phyloP scores from a whole-genome alignment of 208 protist species.

The Crithidia sp. region DNA sequence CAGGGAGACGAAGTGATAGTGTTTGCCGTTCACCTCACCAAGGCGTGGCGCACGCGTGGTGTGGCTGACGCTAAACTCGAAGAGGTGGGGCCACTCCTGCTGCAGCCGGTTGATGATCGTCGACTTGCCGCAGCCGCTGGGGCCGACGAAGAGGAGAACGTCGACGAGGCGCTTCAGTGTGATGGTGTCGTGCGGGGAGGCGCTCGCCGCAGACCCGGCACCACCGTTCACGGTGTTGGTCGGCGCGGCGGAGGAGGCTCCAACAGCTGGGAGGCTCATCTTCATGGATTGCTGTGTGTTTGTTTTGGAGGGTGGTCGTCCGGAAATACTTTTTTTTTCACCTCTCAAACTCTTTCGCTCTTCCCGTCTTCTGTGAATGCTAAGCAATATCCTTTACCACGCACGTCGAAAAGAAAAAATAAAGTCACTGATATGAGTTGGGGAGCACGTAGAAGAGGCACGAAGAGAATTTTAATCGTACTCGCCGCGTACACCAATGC shows the following conservation, averaged over 20 bases:
- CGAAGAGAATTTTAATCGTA: no score
- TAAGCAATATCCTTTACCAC: no score
- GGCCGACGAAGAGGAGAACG: conserved; percentile 84
- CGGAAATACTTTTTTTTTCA: no score
- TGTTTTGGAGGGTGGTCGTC: background rate
- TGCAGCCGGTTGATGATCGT: conserved; percentile 80
- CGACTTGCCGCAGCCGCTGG: conserved; percentile 88
- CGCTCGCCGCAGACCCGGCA: no score
- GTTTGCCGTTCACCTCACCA: conserved; percentile 80
- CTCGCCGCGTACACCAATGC: no score
- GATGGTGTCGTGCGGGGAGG: conserved; percentile 2
- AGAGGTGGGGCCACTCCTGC: conserved; percentile 51
- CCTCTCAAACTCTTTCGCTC: no score
- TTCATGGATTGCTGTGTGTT: background rate
- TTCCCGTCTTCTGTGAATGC: no score
- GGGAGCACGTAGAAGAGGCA: no score
- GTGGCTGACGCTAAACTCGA: conserved; percentile 90
- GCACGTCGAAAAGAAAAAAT: no score
- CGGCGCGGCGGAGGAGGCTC: no score
- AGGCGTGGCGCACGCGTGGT: conserved; percentile 80
- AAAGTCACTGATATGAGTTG: no score
- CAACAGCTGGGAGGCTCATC: background rate
- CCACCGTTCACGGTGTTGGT: no score
- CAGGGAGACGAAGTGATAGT: conserved; percentile 86
- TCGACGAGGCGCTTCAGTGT: conserved; percentile 40